These are phyloP conservation scores for Sphaerosporella brunnea DNA, from an alignment of 495 filamentous ascomycete species.

Conservation along the genomic window DNA sequence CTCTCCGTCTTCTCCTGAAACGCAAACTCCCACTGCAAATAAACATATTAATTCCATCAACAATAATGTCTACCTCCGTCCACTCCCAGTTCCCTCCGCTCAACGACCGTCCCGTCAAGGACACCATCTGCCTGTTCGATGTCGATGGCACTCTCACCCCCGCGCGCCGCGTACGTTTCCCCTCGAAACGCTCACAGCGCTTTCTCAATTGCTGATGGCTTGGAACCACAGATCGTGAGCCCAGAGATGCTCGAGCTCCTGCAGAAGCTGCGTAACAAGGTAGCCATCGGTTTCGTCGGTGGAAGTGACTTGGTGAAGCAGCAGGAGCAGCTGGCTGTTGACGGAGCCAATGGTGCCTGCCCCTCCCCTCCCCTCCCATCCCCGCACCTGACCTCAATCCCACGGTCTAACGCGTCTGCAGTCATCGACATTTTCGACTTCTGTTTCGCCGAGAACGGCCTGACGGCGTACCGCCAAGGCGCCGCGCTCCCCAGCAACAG, in stretches of 20 bases:
- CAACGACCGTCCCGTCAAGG: conserved; percentile 61
- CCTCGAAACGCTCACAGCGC: background rate
- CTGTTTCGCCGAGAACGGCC: conserved; percentile 88
- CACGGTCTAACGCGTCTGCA: too few relatives aligned
- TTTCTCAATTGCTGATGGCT: background rate
- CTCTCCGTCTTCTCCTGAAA: too few relatives aligned
- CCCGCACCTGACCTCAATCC: conserved; percentile 23
- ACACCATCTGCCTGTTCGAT: conserved; percentile 85
- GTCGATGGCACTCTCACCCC: conserved; percentile 78
- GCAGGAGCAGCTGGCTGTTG: conserved; percentile 72
- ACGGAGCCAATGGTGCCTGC: conserved; percentile 19
- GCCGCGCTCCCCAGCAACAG: conserved; percentile 48
- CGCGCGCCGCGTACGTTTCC: conserved; percentile 45
- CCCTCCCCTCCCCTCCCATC: conserved; percentile 40
- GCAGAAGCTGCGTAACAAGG: conserved; percentile 60
- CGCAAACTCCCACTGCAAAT: too few relatives aligned
- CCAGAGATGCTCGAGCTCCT: conserved; percentile 75
- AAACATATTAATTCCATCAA: too few relatives aligned
- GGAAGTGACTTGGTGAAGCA: conserved; percentile 81
- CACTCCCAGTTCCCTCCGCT: conserved; percentile 46
- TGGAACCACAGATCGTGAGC: conserved; percentile 39
- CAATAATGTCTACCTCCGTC: conserved; percentile 19
- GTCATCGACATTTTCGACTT: conserved; percentile 62
- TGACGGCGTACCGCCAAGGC: conserved; percentile 75
- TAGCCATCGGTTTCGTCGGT: conserved; percentile 80